phyloP scores from a whole-genome alignment of 257 asterid species.

The Ophiorrhiza pumila region DNA sequence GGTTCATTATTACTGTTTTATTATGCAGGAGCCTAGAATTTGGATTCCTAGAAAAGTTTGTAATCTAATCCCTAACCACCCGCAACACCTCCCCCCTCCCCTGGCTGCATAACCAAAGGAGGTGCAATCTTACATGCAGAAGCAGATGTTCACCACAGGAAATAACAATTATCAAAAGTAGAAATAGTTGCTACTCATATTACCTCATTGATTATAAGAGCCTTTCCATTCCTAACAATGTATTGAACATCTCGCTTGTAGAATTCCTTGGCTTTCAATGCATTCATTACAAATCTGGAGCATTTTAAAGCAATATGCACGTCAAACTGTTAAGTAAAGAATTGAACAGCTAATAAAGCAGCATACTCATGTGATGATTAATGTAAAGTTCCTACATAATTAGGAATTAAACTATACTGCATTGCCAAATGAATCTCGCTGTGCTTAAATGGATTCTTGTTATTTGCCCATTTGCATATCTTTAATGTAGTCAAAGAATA shows the following conservation, averaged over 20 bases:
- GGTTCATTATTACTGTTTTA: no score
- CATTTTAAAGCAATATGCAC: conserved; percentile 15
- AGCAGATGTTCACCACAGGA: conserved; percentile 3
- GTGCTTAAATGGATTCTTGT: not conserved
- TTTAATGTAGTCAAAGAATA: not conserved
- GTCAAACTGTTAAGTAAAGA: not conserved
- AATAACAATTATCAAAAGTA: not conserved
- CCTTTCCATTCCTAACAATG: conserved; percentile 85
- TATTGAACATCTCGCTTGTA: conserved; percentile 89
- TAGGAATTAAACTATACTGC: not conserved
- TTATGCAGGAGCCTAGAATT: no score
- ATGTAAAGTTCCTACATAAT: not conserved
- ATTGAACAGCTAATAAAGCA: conserved; percentile 6
- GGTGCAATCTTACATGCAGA: not conserved
- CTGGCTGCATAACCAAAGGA: not conserved
- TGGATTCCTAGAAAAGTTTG: no score
- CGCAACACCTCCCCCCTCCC: no score
- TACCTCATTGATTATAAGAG: conserved; percentile 94
- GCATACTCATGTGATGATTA: conserved; percentile 2
- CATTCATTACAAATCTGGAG: conserved; percentile 84
- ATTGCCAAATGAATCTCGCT: not conserved
- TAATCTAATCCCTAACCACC: no score
- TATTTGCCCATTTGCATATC: not conserved
- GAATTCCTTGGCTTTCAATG: conserved; percentile 92
- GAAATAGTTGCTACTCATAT: not conserved